phyloP scores from a whole-genome alignment of 345 rosid genomes.

The Kandelia obovata region DNA sequence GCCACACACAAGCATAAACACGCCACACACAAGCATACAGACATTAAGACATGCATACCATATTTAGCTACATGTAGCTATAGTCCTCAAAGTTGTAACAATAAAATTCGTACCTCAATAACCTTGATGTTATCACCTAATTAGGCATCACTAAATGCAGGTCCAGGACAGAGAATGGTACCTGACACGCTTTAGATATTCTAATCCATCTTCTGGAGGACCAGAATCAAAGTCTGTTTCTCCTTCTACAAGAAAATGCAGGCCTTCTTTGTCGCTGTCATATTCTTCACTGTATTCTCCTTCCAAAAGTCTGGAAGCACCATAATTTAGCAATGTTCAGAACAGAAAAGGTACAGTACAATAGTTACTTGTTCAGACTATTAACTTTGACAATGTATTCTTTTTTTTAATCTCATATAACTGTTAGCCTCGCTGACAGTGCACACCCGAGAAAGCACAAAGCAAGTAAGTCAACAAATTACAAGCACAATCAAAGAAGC shows the following conservation, averaged over 20 bases:
- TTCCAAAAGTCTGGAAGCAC: conserved; percentile 19
- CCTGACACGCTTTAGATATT: conserved; percentile 89
- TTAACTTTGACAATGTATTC: no score
- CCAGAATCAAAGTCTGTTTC: conserved; percentile 86
- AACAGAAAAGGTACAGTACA: background rate
- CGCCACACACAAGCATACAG: background rate
- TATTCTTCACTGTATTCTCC: conserved; percentile 50
- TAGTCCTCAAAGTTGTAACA: background rate
- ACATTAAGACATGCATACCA: background rate
- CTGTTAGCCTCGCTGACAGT: background rate
- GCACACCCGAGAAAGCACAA: background rate
- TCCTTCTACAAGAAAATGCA: conserved; percentile 69
- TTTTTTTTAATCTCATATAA: no score
- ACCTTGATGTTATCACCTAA: background rate
- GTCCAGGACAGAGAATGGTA: conserved; percentile 17
- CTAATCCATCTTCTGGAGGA: conserved; percentile 90
- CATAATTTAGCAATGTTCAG: conserved; percentile 6
- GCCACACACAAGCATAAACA: no score
- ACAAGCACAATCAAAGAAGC: background rate
- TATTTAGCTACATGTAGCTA: background rate
- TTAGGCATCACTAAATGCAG: background rate
- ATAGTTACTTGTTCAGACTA: no score
- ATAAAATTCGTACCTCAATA: background rate
- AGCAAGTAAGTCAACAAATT: background rate
- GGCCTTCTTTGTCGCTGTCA: conserved; percentile 37